Evolutionary conservation across 2,329 filamentous ascomycete species (phyloP), one percentile per base, ranked within the genome.

Genomic region (Arachnomyces sp.): DNA sequence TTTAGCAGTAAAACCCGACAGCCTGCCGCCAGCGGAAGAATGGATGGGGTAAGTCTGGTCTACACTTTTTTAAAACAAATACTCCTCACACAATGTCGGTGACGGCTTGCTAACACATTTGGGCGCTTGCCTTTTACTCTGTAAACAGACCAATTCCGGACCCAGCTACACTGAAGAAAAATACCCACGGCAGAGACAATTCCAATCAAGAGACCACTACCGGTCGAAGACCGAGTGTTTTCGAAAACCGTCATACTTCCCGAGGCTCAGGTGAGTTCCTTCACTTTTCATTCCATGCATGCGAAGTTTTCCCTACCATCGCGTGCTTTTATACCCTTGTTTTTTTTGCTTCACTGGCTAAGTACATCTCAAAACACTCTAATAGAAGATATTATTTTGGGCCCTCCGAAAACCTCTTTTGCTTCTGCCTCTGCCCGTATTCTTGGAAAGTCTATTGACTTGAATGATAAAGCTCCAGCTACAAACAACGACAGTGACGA

Each of bases 11-110:
- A 93, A 85, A 65, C 90, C 90, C 34, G 70, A 81, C 48, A 76
- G 74, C 48, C 74, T 95, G 34, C 89, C 88, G 49, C 83, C 87
- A 17, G 76, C 82, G 48, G 87, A 94, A 67, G 86, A 94, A 71
- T 96, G 89, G 89, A 94, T 95, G 87, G 88, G 90, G 84, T 94
- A 72, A 59, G 77, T 65, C 31, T 34, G 16, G 35, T 46, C 18
- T n/a, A n/a, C n/a, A n/a, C n/a, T n/a, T 9, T 25, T 25, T 25
- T 9, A 5, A 25, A 25, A 9, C 20, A 25, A 25, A 25, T 25
- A 25, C 9, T 30, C 30, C 28, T 33, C 35, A 46, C 40, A 41
- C 14, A 35, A 39, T 36, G 28, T 36, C 20, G n/a, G 28, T 13
- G n/a, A n/a, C 40, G 8, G 16, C 28, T 36, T 31, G 37, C 46